phyloP scores from a whole-genome alignment of 2,329 filamentous ascomycete species.

The Pseudopithomyces maydicus region DNA sequence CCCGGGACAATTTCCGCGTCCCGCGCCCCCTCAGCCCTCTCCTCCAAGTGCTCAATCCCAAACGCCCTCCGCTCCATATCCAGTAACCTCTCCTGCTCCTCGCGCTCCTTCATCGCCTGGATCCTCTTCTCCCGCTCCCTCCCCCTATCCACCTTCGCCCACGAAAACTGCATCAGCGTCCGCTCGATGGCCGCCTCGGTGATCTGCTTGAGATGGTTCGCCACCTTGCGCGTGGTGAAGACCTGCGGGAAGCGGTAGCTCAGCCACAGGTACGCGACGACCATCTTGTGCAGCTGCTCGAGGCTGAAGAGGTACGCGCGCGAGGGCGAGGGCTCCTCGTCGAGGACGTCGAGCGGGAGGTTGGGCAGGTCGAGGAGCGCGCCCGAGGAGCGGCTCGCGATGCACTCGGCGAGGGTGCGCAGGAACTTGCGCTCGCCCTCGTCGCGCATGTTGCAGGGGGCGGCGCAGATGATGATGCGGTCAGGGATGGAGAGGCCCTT shows the following conservation, averaged over 20 bases:
- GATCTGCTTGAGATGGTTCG: slow-evolving; percentile 77
- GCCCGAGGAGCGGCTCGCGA: slow-evolving; percentile 70
- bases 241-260: slow-evolving; percentile 85
- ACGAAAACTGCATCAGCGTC: slow-evolving; percentile 63
- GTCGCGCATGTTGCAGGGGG: slow-evolving; percentile 68
- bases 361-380: slow-evolving; percentile 72
- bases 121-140: slow-evolving; percentile 11
- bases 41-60: neutral
- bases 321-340: slow-evolving; percentile 54
- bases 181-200: slow-evolving; percentile 77
- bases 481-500: slow-evolving; percentile 71
- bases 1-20: too few species aligned
- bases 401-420: slow-evolving; percentile 68
- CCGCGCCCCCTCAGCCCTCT: neutral
- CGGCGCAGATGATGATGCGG: slow-evolving; percentile 73
- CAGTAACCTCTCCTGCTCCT: slow-evolving; percentile 11
- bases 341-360: slow-evolving; percentile 75
- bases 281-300: slow-evolving; percentile 78
- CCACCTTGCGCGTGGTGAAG: slow-evolving; percentile 75
- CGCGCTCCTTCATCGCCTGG: slow-evolving; percentile 1
- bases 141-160: slow-evolving; percentile 24
- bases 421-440: slow-evolving; percentile 55
- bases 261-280: slow-evolving; percentile 91
- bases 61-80: neutral
- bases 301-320: slow-evolving; percentile 68